Conservation (phyloP, 345 rosid species). For the Anastatica hierochuntica region DNA sequence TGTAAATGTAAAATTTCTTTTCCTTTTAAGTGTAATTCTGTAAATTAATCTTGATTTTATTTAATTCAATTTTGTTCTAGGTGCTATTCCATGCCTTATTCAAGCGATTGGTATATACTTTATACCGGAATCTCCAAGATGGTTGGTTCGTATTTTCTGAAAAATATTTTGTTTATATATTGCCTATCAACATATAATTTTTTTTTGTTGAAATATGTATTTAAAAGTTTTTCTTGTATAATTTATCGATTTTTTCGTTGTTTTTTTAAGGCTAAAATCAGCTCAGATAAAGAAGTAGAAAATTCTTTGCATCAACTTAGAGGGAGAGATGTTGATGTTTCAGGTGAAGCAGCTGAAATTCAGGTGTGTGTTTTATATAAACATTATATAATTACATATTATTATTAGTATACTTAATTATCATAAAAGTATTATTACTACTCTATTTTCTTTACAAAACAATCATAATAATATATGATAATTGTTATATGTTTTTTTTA, state of each 20-base stretch:
- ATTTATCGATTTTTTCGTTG: background rate
- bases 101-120: slow-evolving; percentile 33
- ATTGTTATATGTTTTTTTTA: slow-evolving; percentile 3
- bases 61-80: slow-evolving; percentile 8
- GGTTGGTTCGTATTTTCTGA: slow-evolving; percentile 31
- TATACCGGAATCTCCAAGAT: slow-evolving; percentile 57
- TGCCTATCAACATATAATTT: no score
- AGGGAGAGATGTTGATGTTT: slow-evolving; percentile 31
- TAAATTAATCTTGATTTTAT: no score
- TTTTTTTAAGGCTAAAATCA: slow-evolving; percentile 32
- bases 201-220: no score
- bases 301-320: slow-evolving; percentile 33
- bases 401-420: background rate
- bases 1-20: no score
- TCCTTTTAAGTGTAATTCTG: no score
- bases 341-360: slow-evolving; percentile 42
- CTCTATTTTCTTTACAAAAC: no score
- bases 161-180: no score
- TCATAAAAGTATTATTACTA: no score
- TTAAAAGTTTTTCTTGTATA: background rate
- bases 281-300: slow-evolving; percentile 32
- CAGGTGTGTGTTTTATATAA: slow-evolving; percentile 14
- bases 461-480: background rate
- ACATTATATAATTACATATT: background rate
- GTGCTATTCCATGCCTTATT: slow-evolving; percentile 27